Percentiles rank a stretch among this genome's conserved stretches.
Conservation (phyloP, 2,329 filamentous ascomycete genomes). For the Macrophomina pseudophaseolina region DNA sequence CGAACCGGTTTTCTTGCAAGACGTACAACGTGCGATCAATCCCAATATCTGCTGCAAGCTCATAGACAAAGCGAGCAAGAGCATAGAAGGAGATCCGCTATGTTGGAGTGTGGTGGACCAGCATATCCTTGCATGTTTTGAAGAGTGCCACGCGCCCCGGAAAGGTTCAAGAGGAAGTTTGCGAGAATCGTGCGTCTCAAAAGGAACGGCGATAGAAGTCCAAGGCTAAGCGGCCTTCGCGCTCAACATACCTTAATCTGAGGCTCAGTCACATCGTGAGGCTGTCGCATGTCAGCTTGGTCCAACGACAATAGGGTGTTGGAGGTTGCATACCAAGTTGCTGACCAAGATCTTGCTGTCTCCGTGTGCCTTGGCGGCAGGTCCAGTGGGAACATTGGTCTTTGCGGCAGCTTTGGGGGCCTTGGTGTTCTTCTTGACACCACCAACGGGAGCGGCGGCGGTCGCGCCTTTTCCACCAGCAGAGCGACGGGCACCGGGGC, state of each 20-base stretch:
- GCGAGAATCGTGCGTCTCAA: conserved; percentile 35
- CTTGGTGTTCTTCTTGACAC: conserved; percentile 78
- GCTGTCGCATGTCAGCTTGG: conserved; percentile 66
- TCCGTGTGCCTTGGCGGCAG: conserved; percentile 60
- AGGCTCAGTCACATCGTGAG: conserved; percentile 92
- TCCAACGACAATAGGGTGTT: neutral
- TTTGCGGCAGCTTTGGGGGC: conserved; percentile 62
- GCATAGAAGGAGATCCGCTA: conserved; percentile 34
- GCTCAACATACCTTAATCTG: conserved; percentile 99
- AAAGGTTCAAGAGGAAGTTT: conserved; percentile 29
- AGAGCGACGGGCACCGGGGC: conserved; percentile 53
- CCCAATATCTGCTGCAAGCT: conserved; percentile 42
- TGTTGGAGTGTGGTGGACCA: conserved; percentile 27
- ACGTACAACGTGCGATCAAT: conserved; percentile 26
- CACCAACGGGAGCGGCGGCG: conserved; percentile 75
- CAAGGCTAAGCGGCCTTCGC: conserved; percentile 53
- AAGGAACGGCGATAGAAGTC: conserved; percentile 36
- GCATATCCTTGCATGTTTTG: conserved; percentile 24
- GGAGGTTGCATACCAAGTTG: conserved; percentile 78
- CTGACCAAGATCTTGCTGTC: conserved; percentile 98
- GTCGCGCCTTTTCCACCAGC: conserved; percentile 58
- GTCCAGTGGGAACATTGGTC: conserved; percentile 68
- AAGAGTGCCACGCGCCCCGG: conserved; percentile 22
- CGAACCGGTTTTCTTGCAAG: conserved; percentile 26
- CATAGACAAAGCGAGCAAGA: conserved; percentile 38